Base-by-base conservation (phyloP, 495 filamentous ascomycete species). In the Daldinia bambusicola region DNA sequence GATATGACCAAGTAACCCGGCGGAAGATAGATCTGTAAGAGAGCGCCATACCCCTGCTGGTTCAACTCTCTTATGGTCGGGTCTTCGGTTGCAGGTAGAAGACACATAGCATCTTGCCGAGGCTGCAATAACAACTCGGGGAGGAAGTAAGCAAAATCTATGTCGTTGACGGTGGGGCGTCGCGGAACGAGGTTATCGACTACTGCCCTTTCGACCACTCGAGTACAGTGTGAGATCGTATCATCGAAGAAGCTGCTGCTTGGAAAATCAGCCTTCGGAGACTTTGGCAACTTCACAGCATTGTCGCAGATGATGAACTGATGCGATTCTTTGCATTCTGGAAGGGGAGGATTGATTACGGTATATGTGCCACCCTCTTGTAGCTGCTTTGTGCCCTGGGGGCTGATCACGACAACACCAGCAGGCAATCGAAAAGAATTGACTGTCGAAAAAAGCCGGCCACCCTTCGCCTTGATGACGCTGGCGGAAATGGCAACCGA, bases 11-110 rank as follows among this genome's bases (percentile, higher is more conserved):
- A 48, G 38, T 58, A 55, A 12, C 31, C 31, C 4, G 34, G 5
- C 0, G 61, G 61, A 14, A 64, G 48, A 0, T 30, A 18, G 31
- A 70, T 37, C 26, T 70, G 61, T 8, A 70, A 1, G 2, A 61
- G 4, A 3, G 22, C 26, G 2, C 16, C 22, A 43, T 43, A 53
- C 13, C 37, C 43, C 0, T 53, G n/a, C 14, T 16, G 6, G 0
- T 14, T 3, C 2, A 57, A 13, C 1, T 58, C 13, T 31, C 22
- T 30, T 0, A 43, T 7, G 13, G 2, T 1, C 22, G 4, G 1
- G 16, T n/a, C n/a, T 18, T 34, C 1, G 12, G n/a, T 32, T 9
- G 13, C 20, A 1, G 48, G 48, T 12, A 36, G 4, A 20, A 50
- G 36, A 0, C 50, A 22, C 4, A 18, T 9, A 13, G 38, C 26